Conservation (phyloP, 352 stramenopile species). For the Phytophthora idaei region DNA sequence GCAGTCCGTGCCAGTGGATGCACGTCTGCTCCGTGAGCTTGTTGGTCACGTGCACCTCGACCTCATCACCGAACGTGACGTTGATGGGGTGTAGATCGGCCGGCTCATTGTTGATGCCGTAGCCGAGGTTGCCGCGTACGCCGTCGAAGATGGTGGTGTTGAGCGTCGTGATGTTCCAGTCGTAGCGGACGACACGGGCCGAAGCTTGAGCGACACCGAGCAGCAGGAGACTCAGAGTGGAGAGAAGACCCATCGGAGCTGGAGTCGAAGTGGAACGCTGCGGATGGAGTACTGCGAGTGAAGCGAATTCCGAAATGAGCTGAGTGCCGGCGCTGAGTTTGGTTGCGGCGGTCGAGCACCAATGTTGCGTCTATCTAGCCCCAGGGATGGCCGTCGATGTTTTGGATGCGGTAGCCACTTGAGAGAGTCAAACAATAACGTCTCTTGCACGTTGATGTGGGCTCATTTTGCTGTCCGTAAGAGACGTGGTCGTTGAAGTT, state of each 20-base stretch:
- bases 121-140: slow-evolving; percentile 27
- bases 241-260: slow-evolving; percentile 24
- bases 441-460: not conserved
- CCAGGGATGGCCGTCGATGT: not conserved
- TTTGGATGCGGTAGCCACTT: not conserved
- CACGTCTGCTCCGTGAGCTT: slow-evolving; percentile 46
- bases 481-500: not conserved
- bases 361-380: not conserved
- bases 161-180: slow-evolving; percentile 16
- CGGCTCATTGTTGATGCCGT: slow-evolving; percentile 48
- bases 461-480: not conserved
- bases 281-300: slow-evolving; percentile 4
- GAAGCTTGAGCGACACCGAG: slow-evolving; percentile 20
- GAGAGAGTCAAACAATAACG: not conserved
- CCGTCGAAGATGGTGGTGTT: slow-evolving; percentile 41
- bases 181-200: slow-evolving; percentile 32
- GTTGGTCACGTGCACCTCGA: slow-evolving; percentile 48
- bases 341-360: not conserved
- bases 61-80: slow-evolving; percentile 38
- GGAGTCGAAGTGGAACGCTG: slow-evolving; percentile 1
- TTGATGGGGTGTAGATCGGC: slow-evolving; percentile 33
- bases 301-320: slow-evolving; percentile 36
- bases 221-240: slow-evolving; percentile 23
- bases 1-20: slow-evolving; percentile 57
- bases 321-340: not conserved